Conservation (phyloP, 169 alveolate genomes). For the Perkinsus olseni region DNA sequence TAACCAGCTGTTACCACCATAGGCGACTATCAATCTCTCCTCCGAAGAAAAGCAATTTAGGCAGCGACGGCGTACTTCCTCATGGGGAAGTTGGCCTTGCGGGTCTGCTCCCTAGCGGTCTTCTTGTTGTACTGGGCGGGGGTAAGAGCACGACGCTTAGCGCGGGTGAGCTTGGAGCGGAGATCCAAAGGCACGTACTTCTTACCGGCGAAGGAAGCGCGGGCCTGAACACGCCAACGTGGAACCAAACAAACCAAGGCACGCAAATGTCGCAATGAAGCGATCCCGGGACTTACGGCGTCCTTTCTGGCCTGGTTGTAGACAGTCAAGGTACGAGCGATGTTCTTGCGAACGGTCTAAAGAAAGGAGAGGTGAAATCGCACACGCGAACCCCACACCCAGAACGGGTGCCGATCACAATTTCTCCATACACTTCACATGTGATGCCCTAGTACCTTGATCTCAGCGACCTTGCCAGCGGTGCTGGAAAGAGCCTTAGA, state of each 20-base stretch:
- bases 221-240: background rate
- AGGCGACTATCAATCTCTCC: background rate
- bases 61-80: constrained; percentile 1
- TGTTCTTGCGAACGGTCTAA: constrained; percentile 16
- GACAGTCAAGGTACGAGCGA: constrained; percentile 78
- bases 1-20: background rate
- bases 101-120: constrained; percentile 47
- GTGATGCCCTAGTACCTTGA: background rate
- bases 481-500: constrained; percentile 56
- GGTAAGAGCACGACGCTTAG: constrained; percentile 71
- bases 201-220: background rate
- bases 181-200: constrained; percentile 62
- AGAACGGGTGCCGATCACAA: no score
- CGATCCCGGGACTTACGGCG: constrained; percentile 31
- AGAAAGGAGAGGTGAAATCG: background rate
- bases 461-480: background rate
- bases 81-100: constrained; percentile 5
- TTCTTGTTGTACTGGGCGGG: constrained; percentile 58
- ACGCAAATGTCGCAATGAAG: no score
- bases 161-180: constrained; percentile 74
- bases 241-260: no score
- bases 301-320: constrained; percentile 72
- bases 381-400: no score
- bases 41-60: background rate
- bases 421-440: no score